Evolutionary conservation across 345 rosid species (phyloP), one percentile per base, ranked within the genome.

Genomic region (Murraya koenigii): DNA sequence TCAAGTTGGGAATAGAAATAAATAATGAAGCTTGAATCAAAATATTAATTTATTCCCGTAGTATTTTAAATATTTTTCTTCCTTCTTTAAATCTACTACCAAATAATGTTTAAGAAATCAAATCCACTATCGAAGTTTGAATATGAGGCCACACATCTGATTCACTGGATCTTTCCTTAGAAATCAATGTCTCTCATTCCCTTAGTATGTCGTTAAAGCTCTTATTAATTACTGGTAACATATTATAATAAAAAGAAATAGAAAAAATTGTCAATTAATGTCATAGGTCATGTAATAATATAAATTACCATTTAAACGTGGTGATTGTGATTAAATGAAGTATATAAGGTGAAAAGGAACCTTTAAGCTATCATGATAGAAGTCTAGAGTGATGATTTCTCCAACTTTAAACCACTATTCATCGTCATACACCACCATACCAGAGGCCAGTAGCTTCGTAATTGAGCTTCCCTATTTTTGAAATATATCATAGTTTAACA

Each of bases 21-120:
- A 74, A 52, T 41, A 78, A 77, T 2, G 77, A 59, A 25, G 77
- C 84, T 72, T 89, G 80, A 26, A 72, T 65, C 26, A 86, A 20
- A 30, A 86, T 79, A 11, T 66, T 28, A 67, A 82, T 82, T 80
- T 87, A 92, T 70, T 87, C 88, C 36, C 80, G 78, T 47, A 86
- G 84, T 26, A 93, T 83, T 67, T 83, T 78, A 68, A 93, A 93
- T 74, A 90, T 89, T 71, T 83, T 85, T 60, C 82, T 90, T 32
- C 96, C 96, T 75, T 90, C 97, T 75, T 90, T 89, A 39, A 87
- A 90, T 84, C 89, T 91, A 69, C 90, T 90, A 2, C 94, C 94
- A 76, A 93, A 91, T 14, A 89, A 88, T 4, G 91, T 84, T 69
- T 82, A 55, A n/a, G 88, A 80, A 77, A 88, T 83, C 33, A 82